Conservation (phyloP, 148 eudicot genomes). For the Gaultheria prostrata region DNA sequence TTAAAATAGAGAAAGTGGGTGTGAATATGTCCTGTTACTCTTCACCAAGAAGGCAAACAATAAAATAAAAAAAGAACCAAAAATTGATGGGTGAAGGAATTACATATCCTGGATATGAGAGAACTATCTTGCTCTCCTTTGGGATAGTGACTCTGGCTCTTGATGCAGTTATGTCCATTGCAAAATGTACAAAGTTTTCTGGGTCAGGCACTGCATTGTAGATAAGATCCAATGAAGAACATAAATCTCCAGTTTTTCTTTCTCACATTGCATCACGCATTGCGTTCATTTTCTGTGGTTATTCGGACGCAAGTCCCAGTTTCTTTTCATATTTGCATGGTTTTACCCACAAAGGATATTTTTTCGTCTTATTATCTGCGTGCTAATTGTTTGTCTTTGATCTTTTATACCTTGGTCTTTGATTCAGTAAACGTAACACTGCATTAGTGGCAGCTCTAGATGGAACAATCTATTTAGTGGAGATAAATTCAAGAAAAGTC, state of each 20-base stretch:
- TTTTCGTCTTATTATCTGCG: not conserved
- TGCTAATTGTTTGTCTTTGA: conserved; percentile 9
- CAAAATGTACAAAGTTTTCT: not conserved
- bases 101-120: not conserved
- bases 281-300: not conserved
- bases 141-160: not conserved
- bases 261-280: not conserved
- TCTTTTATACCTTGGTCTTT: conserved; percentile 1
- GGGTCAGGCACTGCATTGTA: not conserved
- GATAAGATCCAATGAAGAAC: not conserved
- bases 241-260: not conserved
- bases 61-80: not conserved
- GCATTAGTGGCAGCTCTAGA: conserved; percentile 78
- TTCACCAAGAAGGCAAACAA: not conserved
- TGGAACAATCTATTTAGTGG: conserved; percentile 72
- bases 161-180: not conserved
- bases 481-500: conserved; percentile 54
- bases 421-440: conserved; percentile 47
- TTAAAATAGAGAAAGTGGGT: not conserved
- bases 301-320: not conserved
- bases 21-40: not conserved
- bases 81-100: not conserved
- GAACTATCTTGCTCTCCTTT: not conserved
- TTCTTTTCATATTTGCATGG: not conserved
- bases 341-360: not conserved